Conservation (phyloP, 2,329 filamentous ascomycete genomes). For the Fusarium mangiferae region DNA sequence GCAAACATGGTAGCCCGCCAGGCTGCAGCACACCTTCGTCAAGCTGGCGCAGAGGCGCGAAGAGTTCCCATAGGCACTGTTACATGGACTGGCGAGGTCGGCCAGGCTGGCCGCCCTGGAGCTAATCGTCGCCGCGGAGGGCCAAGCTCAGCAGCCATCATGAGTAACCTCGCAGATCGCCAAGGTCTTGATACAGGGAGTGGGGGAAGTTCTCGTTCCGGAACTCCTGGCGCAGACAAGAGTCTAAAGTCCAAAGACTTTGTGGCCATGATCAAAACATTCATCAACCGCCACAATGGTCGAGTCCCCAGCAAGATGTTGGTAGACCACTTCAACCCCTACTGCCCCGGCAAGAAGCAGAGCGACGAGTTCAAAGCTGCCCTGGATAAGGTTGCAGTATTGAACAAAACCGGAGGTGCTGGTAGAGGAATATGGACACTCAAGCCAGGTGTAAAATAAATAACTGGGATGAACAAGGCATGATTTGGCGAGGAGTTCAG, state of each 20-base stretch:
- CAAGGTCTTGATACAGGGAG: constrained; percentile 61
- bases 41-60: constrained; percentile 77
- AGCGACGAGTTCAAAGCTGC: constrained; percentile 85
- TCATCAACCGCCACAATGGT: constrained; percentile 81
- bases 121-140: constrained; percentile 62
- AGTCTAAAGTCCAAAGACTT: constrained; percentile 70
- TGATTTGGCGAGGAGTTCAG: constrained; percentile 30
- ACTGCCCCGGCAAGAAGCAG: constrained; percentile 72
- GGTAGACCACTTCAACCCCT: constrained; percentile 88
- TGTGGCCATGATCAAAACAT: constrained; percentile 78
- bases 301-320: constrained; percentile 84
- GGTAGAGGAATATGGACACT: constrained; percentile 66
- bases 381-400: constrained; percentile 77
- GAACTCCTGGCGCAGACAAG: constrained; percentile 53
- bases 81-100: constrained; percentile 92
- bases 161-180: constrained; percentile 67
- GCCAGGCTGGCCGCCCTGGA: constrained; percentile 77
- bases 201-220: constrained; percentile 58
- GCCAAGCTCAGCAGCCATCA: constrained; percentile 64
- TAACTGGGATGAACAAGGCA: background rate
- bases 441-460: constrained; percentile 45
- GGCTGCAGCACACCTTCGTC: constrained; percentile 80
- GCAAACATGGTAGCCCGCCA: constrained; percentile 81
- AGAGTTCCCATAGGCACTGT: constrained; percentile 83
- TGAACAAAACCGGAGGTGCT: constrained; percentile 68